Evolutionary conservation across 441 rosid species (phyloP), one percentile per base, ranked within the genome.

Genomic region (Adansonia gregorii): DNA sequence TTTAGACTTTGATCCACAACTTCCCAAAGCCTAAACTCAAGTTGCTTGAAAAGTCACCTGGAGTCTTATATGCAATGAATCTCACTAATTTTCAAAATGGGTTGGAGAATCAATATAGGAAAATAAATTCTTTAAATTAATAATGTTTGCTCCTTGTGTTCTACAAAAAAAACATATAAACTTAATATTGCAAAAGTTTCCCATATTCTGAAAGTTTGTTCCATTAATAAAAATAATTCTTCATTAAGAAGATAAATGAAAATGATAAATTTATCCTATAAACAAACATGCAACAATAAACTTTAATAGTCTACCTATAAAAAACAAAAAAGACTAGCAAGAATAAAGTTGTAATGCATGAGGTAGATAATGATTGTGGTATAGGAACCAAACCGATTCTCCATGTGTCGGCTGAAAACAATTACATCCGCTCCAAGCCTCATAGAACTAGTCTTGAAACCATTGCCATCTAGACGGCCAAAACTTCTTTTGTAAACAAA

Each of bases 371-470:
- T 51, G 60, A 68, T 73, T 63, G 31, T 48, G 58, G n/a, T 3
- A 59, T 52, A 43, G 49, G 70, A 82, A 75, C 31, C 90, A 73
- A 79, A 96, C 99, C 94, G 86, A 65, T 94, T 78, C 59, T 81
- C 78, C 75, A 70, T 9, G 84, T 86, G 89, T 79, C 98, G 87
- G 82, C 94, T 96, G 89, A 96, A 94, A 78, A 96, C 98, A 51
- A 96, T 86, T 67, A 90, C 99, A 82, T 94, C 98, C 73, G 95
- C 97, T 75, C 99, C 98, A 75, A 96, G 98, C 84, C 99, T 89
- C 98, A 94, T 94, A 73, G 98, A 87, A 88, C 99, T 92, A 20
- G 99, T 96, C 91, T 96, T 96, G 88, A 94, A 96, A 80, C 99
- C 98, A 85, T 96, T 96, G 49, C 98, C 99, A 89, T 96, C 99